Percentiles rank a stretch among this genome's conserved stretches.
Conservation (phyloP, 1,284 basidiomycete genomes). For the Trametes pubescens region DNA sequence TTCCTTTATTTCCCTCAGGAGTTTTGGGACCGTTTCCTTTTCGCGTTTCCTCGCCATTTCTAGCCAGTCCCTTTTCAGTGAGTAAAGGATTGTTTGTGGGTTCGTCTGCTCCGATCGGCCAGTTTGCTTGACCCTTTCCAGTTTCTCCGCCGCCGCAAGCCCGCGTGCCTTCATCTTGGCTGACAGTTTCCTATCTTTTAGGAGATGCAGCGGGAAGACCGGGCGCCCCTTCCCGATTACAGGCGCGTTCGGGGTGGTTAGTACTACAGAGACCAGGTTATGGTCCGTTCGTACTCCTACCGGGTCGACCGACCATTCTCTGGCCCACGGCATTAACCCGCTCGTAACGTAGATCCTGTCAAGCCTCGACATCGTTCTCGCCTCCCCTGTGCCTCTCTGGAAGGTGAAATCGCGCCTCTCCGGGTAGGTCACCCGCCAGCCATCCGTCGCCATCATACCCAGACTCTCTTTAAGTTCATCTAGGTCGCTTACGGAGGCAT, state of each 20-base stretch:
- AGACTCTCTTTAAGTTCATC: conserved; percentile 18
- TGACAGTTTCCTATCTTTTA: conserved; percentile 35
- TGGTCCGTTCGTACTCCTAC: conserved; percentile 15
- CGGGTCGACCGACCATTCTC: conserved; percentile 40
- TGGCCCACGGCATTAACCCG: not conserved
- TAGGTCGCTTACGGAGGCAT: conserved; percentile 22
- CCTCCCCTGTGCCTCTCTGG: conserved; percentile 24
- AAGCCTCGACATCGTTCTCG: conserved; percentile 41
- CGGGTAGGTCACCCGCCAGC: conserved; percentile 46
- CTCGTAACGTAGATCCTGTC: conserved; percentile 46
- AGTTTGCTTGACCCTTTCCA: fast-evolving
- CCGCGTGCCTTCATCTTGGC: conserved; percentile 12
- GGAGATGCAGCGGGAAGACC: conserved; percentile 35
- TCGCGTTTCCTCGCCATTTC: not conserved
- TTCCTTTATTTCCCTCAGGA: conserved; percentile 3
- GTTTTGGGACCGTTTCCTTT: not conserved
- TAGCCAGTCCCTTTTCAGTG: conserved; percentile 12
- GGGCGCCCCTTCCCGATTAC: conserved; percentile 44
- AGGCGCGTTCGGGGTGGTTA: conserved; percentile 36
- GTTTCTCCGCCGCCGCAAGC: not conserved
- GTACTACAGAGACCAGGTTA: conserved; percentile 36
- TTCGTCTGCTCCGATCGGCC: not conserved
- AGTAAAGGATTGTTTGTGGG: conserved; percentile 12
- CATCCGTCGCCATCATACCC: conserved; percentile 38
- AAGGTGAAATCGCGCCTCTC: conserved; percentile 37